phyloP scores from a whole-genome alignment of 106 monocot species.

The Dioscorea zingiberensis region DNA sequence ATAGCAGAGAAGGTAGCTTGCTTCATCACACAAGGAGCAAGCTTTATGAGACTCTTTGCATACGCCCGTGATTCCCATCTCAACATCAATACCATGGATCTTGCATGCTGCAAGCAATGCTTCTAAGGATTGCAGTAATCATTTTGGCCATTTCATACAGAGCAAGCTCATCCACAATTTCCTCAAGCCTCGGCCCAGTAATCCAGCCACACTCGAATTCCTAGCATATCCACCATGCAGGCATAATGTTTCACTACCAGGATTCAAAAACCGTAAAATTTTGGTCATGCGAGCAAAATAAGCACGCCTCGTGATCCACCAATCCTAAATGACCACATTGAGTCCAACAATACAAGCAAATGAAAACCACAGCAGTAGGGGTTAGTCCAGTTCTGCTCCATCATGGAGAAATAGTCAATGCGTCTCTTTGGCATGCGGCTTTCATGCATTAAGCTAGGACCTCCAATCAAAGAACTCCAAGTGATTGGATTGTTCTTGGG shows the following conservation, averaged over 20 bases:
- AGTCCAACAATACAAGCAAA: conserved; percentile 27
- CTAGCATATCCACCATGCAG: conserved; percentile 36
- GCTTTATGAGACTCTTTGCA: neutral
- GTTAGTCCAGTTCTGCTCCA: conserved; percentile 27
- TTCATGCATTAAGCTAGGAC: conserved; percentile 58
- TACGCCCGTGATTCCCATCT: conserved; percentile 2
- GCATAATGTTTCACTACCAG: conserved; percentile 34
- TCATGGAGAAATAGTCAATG: conserved; percentile 30
- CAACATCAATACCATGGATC: neutral
- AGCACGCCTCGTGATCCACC: conserved; percentile 14
- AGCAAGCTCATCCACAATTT: conserved; percentile 21
- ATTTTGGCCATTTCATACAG: conserved; percentile 16
- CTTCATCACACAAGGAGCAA: neutral
- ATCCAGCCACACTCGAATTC: conserved; percentile 40
- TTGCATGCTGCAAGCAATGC: conserved; percentile 21
- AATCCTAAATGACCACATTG: conserved; percentile 33
- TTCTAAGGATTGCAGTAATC: conserved; percentile 22
- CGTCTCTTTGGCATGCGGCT: conserved; percentile 40
- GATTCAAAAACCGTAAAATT: conserved; percentile 12
- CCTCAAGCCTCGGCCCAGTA: conserved; percentile 25
- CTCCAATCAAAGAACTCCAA: conserved; percentile 57
- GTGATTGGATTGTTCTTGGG: conserved; percentile 34
- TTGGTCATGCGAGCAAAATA: conserved; percentile 25
- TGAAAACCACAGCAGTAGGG: conserved; percentile 47
- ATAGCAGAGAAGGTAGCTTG: conserved; percentile 11